A percentile compares a stretch with the other conserved stretches of the same genome.
Evolutionary conservation across 768 basidiomycete species (phyloP).

Genomic region (Fibroporia radiculosa): DNA sequence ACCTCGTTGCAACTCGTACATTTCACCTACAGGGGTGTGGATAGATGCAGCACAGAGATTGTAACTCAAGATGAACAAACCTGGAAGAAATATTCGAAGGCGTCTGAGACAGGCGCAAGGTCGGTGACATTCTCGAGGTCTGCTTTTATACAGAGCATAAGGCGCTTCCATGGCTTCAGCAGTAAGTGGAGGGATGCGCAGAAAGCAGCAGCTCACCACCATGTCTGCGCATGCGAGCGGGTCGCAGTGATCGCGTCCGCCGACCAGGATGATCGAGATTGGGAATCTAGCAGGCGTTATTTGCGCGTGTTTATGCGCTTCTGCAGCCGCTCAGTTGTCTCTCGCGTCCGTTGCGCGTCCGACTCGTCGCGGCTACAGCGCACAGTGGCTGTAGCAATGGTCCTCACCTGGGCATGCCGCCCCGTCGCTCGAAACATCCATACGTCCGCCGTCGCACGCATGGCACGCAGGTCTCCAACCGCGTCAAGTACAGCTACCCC

Average conservation of each 20-base stretch:
- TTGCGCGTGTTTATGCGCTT: slow-evolving; percentile 4
- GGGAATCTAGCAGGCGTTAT: not conserved
- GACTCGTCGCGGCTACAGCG: not conserved
- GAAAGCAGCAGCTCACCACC: slow-evolving; percentile 11
- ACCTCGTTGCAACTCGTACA: slow-evolving; percentile 75
- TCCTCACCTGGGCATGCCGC: not conserved
- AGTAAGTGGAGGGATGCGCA: not conserved
- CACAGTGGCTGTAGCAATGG: too few relatives aligned
- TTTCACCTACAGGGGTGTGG: slow-evolving; percentile 43
- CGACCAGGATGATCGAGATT: slow-evolving; percentile 2
- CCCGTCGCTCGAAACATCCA: slow-evolving; percentile 15
- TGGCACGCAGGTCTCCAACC: slow-evolving; percentile 6
- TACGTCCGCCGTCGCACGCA: slow-evolving; percentile 13
- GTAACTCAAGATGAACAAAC: slow-evolving; percentile 29
- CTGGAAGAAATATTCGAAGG: slow-evolving; percentile 79
- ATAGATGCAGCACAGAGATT: slow-evolving; percentile 3
- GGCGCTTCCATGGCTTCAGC: slow-evolving; percentile 36
- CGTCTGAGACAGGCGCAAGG: slow-evolving; percentile 52
- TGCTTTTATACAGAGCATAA: slow-evolving; percentile 66
- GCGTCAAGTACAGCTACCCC: too few relatives aligned
- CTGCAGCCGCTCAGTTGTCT: not conserved
- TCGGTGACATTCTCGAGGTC: slow-evolving; percentile 75
- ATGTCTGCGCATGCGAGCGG: slow-evolving; percentile 2
- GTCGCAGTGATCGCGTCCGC: not conserved
- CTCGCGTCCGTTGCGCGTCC: not conserved